These are phyloP conservation scores for Vigna nakashimae DNA, from an alignment of 306 rosid genomes.

Conservation along the genomic window DNA sequence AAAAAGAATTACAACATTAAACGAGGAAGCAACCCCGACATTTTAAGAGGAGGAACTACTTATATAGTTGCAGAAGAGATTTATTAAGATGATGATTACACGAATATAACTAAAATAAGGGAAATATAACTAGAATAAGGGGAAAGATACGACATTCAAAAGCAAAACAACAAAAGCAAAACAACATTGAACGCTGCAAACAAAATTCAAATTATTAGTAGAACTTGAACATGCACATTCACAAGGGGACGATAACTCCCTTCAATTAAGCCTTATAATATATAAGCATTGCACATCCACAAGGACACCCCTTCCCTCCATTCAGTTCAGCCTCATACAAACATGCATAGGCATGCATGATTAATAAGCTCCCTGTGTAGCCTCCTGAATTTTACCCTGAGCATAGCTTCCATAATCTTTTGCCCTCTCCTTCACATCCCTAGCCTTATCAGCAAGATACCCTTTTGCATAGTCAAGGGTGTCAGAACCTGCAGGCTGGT, in stretches of 20 bases:
- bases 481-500: conserved; percentile 52
- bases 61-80: conserved; percentile 33
- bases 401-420: conserved; percentile 46
- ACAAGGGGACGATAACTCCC: background rate
- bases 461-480: conserved; percentile 55
- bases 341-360: background rate
- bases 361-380: conserved; percentile 41
- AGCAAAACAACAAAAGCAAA: conserved; percentile 27
- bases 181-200: conserved; percentile 40
- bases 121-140: conserved; percentile 25
- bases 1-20: no score
- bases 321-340: background rate
- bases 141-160: background rate
- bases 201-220: conserved; percentile 44
- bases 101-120: conserved; percentile 32
- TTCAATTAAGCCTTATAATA: background rate
- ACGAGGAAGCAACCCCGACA: no score
- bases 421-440: conserved; percentile 58
- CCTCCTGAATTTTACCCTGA: conserved; percentile 48
- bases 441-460: conserved; percentile 52
- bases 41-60: background rate
- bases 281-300: conserved; percentile 19
- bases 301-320: background rate
- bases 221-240: conserved; percentile 35
- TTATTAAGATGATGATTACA: conserved; percentile 46